Conservation (phyloP, 139 green algal species). For the Chlorella sp. region DNA sequence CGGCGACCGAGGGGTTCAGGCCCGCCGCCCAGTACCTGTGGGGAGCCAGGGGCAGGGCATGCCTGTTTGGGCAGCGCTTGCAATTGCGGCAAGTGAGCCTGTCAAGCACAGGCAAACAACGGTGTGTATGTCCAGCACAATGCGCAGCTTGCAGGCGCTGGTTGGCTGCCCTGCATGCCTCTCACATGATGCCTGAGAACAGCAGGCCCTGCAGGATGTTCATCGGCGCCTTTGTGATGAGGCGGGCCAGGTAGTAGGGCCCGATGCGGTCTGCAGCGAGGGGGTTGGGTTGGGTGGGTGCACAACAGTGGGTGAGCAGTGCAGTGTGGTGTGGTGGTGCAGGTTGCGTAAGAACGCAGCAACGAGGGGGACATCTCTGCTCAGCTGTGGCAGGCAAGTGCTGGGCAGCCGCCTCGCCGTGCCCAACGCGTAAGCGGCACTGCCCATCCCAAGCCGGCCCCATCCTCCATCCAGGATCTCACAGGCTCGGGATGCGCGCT, state of each 20-base stretch:
- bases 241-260: slow-evolving; percentile 63
- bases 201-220: slow-evolving; percentile 46
- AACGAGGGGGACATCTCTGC: too few species aligned
- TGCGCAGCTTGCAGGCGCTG: background rate
- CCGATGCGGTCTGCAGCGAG: slow-evolving; percentile 42
- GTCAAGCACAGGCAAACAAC: background rate
- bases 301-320: too few species aligned
- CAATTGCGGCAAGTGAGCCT: background rate
- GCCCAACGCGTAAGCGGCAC: too few species aligned
- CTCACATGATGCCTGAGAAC: slow-evolving; percentile 14
- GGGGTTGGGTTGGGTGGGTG: too few species aligned
- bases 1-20: slow-evolving; percentile 49
- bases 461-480: too few species aligned
- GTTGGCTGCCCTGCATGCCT: too few species aligned
- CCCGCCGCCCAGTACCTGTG: slow-evolving; percentile 44
- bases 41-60: background rate
- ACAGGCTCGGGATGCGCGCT: background rate
- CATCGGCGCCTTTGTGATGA: slow-evolving; percentile 52
- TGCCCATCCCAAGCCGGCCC: too few species aligned
- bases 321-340: too few species aligned
- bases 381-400: too few species aligned
- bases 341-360: background rate
- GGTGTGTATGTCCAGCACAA: background rate
- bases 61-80: background rate
- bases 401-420: too few species aligned